Evolutionary conservation across 2,329 filamentous ascomycete genomes (phyloP).

Genomic region (Cytospora leucostoma): DNA sequence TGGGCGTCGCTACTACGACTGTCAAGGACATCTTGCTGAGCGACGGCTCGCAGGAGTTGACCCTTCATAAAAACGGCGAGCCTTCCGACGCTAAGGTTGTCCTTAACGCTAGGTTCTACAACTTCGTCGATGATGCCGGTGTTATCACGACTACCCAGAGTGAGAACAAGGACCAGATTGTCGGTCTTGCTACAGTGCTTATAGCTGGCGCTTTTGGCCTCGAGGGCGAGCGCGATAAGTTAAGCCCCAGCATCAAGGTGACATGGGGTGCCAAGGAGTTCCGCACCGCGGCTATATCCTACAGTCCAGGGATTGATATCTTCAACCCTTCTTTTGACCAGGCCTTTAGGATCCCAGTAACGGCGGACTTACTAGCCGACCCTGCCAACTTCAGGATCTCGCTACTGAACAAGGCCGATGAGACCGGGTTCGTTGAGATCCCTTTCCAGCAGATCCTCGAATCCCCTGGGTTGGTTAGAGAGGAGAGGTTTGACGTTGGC

Average conservation of each 20-base stretch:
- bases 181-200: constrained; percentile 46
- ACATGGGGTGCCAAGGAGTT: constrained; percentile 45
- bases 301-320: constrained; percentile 48
- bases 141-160: constrained; percentile 36
- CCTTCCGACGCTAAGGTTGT: constrained; percentile 39
- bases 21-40: constrained; percentile 45
- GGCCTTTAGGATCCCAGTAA: constrained; percentile 45
- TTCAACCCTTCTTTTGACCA: constrained; percentile 51
- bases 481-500: constrained; percentile 41
- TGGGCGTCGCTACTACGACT: constrained; percentile 44
- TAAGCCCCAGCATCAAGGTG: constrained; percentile 49
- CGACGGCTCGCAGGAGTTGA: constrained; percentile 45
- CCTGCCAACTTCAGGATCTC: constrained; percentile 37
- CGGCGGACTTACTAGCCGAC: constrained; percentile 34
- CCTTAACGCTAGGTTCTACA: constrained; percentile 43
- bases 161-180: constrained; percentile 36
- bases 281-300: constrained; percentile 44
- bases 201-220: constrained; percentile 45
- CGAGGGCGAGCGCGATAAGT: constrained; percentile 44
- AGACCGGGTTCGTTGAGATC: constrained; percentile 40
- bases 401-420: constrained; percentile 39
- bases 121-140: constrained; percentile 41
- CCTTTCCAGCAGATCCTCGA: constrained; percentile 39
- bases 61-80: constrained; percentile 41
- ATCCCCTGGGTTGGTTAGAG: constrained; percentile 36